These are phyloP conservation scores for Candida smagusa DNA, from an alignment of 1,139 yeast genomes.

Conservation along the genomic window DNA sequence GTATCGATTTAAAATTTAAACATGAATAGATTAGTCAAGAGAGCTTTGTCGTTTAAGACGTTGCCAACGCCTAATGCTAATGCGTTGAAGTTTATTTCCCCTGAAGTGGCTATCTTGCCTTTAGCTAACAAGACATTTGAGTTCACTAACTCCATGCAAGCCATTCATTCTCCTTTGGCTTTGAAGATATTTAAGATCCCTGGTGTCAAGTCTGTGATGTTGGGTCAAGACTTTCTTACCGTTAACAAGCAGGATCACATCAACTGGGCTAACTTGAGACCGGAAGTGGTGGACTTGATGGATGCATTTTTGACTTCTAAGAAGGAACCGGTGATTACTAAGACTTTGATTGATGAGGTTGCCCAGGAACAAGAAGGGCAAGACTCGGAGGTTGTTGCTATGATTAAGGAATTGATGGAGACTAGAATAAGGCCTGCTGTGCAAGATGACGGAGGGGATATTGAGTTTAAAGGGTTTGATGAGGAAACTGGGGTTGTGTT, in stretches of 20 bases:
- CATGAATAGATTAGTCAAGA: conserved; percentile 6
- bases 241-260: conserved; percentile 47
- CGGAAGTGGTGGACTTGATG: conserved; percentile 41
- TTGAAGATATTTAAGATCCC: conserved; percentile 73
- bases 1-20: conserved; percentile 1
- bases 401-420: conserved; percentile 59
- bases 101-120: conserved; percentile 55
- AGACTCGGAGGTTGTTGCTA: conserved; percentile 51
- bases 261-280: conserved; percentile 46
- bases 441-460: conserved; percentile 83
- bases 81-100: conserved; percentile 74
- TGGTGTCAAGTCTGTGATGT: conserved; percentile 85
- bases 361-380: conserved; percentile 39
- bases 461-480: conserved; percentile 67
- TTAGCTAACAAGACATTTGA: conserved; percentile 59
- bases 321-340: conserved; percentile 50
- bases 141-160: conserved; percentile 67
- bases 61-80: conserved; percentile 83
- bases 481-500: conserved; percentile 68
- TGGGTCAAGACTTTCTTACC: conserved; percentile 60
- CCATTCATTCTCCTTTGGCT: conserved; percentile 80
- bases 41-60: conserved; percentile 39
- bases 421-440: conserved; percentile 64
- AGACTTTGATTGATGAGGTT: conserved; percentile 38
- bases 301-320: conserved; percentile 34